phyloP scores from a whole-genome alignment of 176 grass and related monocot species.

The Carex pumila region DNA sequence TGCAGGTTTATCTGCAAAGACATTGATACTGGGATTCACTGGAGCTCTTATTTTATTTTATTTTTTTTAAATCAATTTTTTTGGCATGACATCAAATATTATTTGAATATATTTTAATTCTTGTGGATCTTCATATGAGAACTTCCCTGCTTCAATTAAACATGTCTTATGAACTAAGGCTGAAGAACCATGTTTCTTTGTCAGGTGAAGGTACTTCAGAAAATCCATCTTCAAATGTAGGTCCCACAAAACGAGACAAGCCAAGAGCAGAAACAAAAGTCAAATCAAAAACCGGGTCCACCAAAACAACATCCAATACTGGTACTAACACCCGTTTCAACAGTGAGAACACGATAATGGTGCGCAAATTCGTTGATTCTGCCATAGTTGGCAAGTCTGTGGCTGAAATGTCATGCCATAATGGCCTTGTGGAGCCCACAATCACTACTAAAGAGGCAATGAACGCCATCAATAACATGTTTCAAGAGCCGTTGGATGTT shows the following conservation, averaged over 20 bases:
- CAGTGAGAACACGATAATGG: constrained; percentile 78
- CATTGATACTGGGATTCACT: too few species aligned
- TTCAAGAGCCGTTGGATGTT: constrained; percentile 73
- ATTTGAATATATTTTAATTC: background rate
- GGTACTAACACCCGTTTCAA: constrained; percentile 28
- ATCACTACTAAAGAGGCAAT: constrained; percentile 88
- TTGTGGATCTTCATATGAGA: background rate
- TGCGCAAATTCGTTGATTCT: constrained; percentile 68
- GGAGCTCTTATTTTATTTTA: too few species aligned
- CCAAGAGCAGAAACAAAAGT: constrained; percentile 4
- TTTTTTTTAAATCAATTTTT: background rate
- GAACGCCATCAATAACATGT: constrained; percentile 80
- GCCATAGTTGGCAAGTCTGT: constrained; percentile 79
- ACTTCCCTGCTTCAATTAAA: background rate
- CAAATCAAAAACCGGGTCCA: background rate
- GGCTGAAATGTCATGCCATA: constrained; percentile 86
- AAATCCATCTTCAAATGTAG: constrained; percentile 2
- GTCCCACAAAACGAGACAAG: background rate
- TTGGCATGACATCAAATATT: background rate
- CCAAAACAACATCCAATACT: background rate
- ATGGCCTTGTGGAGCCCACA: constrained; percentile 86
- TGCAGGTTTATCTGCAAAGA: too few species aligned
- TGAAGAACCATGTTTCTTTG: background rate
- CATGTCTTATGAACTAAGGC: background rate
- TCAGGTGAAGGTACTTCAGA: constrained; percentile 21